phyloP scores from a whole-genome alignment of 169 alveolate genomes.

The Eimeria acervulina region DNA sequence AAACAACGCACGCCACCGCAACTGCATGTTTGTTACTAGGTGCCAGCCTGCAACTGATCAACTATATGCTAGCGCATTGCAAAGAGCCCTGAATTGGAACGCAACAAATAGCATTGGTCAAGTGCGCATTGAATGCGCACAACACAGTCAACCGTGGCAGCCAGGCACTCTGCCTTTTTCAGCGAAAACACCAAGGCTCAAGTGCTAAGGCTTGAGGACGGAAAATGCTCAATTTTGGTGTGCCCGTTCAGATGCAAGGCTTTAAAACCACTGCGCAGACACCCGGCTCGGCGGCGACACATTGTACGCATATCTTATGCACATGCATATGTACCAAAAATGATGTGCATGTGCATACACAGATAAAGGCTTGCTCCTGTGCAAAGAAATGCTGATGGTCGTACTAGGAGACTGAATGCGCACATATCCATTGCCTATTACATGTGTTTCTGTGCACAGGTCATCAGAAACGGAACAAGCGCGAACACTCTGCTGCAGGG shows the following conservation, averaged over 20 bases:
- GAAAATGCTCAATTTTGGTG: background rate
- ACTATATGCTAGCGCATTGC: background rate
- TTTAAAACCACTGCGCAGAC: background rate
- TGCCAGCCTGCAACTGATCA: background rate
- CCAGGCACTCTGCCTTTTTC: background rate
- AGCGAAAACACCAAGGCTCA: background rate
- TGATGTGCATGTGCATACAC: background rate
- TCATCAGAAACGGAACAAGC: background rate
- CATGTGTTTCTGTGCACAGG: background rate
- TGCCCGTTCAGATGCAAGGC: background rate
- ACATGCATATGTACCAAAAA: background rate
- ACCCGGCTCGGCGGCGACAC: background rate
- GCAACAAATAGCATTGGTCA: background rate
- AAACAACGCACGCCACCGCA: background rate
- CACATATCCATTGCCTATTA: background rate
- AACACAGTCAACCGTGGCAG: background rate
- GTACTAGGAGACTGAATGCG: too few relatives aligned
- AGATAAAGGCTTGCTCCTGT: background rate
- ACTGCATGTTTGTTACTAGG: background rate
- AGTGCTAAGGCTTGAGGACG: background rate
- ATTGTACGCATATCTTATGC: background rate
- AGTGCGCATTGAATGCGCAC: background rate
- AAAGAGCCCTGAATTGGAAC: background rate
- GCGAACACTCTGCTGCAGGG: background rate
- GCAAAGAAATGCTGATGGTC: background rate